Conservation (phyloP, 139 green algal species). For the Chlorella sp. region DNA sequence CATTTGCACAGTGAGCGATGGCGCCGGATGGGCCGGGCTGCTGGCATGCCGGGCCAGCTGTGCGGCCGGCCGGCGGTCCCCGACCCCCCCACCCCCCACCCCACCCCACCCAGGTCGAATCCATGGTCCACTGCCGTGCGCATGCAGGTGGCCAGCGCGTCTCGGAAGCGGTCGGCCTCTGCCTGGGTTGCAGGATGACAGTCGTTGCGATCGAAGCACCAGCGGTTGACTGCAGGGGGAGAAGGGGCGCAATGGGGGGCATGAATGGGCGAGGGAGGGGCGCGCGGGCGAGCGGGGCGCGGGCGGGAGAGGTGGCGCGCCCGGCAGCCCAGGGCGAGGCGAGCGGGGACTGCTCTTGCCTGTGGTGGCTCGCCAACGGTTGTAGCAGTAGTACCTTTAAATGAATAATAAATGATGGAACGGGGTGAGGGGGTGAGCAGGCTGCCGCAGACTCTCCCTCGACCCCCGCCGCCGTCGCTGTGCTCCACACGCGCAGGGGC, state of each 20-base stretch:
- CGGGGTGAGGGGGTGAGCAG: no score
- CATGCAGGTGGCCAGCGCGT: slow-evolving; percentile 22
- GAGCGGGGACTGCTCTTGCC: not conserved
- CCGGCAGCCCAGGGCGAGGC: not conserved
- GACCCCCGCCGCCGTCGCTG: no score
- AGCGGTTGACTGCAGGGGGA: slow-evolving; percentile 24
- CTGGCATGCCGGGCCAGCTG: not conserved
- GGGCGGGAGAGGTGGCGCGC: not conserved
- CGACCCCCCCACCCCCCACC: not conserved
- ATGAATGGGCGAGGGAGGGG: slow-evolving; percentile 14
- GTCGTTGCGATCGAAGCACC: slow-evolving; percentile 22
- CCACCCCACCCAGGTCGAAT: no score
- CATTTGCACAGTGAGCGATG: not conserved
- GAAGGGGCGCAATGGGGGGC: no score
- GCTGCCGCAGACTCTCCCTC: no score
- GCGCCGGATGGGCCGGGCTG: not conserved
- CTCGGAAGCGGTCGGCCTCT: slow-evolving; percentile 16
- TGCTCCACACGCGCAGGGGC: no score
- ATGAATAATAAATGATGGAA: no score
- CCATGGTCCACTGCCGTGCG: not conserved
- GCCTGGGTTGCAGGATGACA: not conserved
- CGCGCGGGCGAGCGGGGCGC: not conserved
- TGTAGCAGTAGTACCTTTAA: slow-evolving; percentile 24
- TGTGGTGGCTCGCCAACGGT: not conserved
- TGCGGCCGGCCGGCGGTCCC: not conserved